These are phyloP conservation scores for Leucocoprinus leucothites DNA, from an alignment of 768 basidiomycete species.

Conservation along the genomic window DNA sequence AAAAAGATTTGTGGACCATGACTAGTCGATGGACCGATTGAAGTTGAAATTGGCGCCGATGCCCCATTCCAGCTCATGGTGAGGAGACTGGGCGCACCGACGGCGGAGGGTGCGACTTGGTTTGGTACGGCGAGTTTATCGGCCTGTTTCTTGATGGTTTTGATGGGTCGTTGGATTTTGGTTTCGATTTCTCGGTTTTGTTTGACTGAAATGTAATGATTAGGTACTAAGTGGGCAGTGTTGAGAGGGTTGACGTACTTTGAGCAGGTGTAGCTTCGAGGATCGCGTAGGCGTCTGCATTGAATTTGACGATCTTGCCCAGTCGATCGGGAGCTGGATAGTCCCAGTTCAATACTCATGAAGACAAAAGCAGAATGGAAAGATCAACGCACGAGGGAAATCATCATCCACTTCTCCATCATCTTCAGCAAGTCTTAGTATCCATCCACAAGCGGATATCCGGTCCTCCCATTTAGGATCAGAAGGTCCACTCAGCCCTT, in stretches of 20 bases:
- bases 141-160: conserved; percentile 53
- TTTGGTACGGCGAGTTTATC: conserved; percentile 45
- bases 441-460: conserved; percentile 85
- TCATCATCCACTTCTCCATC: conserved; percentile 99
- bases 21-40: conserved; percentile 64
- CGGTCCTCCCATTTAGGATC: conserved; percentile 57
- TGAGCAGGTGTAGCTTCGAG: conserved; percentile 72
- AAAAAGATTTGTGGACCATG: conserved; percentile 84
- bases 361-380: neutral
- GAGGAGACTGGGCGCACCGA: conserved; percentile 42
- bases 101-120: conserved; percentile 30
- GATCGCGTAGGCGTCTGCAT: conserved; percentile 86
- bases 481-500: conserved; percentile 54
- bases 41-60: conserved; percentile 57
- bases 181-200: conserved; percentile 81
- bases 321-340: conserved; percentile 81
- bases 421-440: conserved; percentile 89
- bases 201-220: conserved; percentile 33
- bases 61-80: conserved; percentile 39
- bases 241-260: conserved; percentile 36
- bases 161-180: conserved; percentile 82
- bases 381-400: conserved; percentile 76
- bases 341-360: neutral
- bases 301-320: conserved; percentile 83
- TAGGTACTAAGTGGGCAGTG: neutral